These are phyloP conservation scores for Aspergillus transmontanensis DNA, from an alignment of 2,329 filamentous ascomycete species.

Conservation along the genomic window DNA sequence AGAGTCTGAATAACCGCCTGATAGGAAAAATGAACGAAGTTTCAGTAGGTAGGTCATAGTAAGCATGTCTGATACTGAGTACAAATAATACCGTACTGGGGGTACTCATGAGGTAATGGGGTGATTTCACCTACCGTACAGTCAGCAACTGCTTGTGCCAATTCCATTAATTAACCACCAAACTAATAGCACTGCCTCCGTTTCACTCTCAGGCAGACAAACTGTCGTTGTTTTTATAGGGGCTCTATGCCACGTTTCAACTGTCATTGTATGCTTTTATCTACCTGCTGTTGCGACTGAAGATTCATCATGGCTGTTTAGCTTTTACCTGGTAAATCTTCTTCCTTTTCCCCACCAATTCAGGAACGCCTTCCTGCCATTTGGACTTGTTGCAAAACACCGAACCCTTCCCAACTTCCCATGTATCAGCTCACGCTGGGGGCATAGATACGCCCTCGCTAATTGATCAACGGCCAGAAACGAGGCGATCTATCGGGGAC, in stretches of 20 bases:
- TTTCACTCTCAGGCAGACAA: conserved; percentile 2
- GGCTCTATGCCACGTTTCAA: conserved; percentile 2
- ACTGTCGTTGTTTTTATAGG: neutral
- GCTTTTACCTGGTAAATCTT: neutral
- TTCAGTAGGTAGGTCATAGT: neutral
- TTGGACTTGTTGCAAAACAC: neutral
- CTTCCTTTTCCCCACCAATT: neutral
- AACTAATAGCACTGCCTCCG: neutral
- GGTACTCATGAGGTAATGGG: neutral
- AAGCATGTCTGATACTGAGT: neutral
- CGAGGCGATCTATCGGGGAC: neutral
- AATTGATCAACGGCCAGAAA: conserved; percentile 1
- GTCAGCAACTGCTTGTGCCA: neutral
- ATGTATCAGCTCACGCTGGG: conserved; percentile 11
- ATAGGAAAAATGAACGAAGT: neutral
- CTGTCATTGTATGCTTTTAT: neutral
- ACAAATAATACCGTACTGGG: neutral
- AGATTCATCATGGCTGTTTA: neutral
- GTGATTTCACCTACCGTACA: neutral
- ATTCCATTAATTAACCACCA: neutral
- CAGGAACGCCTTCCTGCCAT: neutral
- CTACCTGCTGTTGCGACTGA: neutral
- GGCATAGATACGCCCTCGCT: conserved; percentile 8
- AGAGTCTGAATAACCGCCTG: neutral
- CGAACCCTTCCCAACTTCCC: conserved; percentile 8